A percentile compares a stretch with the other conserved stretches of the same genome.
Evolutionary conservation across 2,329 filamentous ascomycete species (phyloP).

Genomic region (Penicillium sp.): DNA sequence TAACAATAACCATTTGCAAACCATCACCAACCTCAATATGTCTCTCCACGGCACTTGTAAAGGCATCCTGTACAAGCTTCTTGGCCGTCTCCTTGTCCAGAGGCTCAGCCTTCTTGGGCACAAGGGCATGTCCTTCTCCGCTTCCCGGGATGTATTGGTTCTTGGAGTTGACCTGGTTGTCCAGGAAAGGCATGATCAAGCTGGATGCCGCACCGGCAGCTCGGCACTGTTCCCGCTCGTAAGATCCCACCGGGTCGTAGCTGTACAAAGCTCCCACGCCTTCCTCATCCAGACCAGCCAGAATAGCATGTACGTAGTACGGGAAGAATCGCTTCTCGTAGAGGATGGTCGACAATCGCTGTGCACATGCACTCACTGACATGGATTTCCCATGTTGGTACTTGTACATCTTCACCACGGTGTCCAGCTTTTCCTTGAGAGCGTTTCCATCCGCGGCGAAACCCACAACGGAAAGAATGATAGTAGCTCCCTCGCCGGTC

Average conservation of each 20-base stretch:
- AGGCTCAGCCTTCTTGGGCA: conserved; percentile 60
- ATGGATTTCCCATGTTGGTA: conserved; percentile 98
- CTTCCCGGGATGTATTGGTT: conserved; percentile 93
- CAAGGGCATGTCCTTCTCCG: conserved; percentile 76
- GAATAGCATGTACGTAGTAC: conserved; percentile 94
- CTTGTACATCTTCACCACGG: conserved; percentile 97
- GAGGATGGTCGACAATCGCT: conserved; percentile 90
- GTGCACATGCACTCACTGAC: conserved; percentile 89
- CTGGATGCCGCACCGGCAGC: conserved; percentile 89
- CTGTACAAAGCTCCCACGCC: conserved; percentile 93
- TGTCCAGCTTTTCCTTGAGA: conserved; percentile 88
- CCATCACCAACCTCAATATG: conserved; percentile 98
- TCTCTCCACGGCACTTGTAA: conserved; percentile 95
- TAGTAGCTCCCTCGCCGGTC: conserved; percentile 77
- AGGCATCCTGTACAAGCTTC: conserved; percentile 90
- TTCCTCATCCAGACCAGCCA: conserved; percentile 91
- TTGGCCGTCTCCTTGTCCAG: conserved; percentile 74
- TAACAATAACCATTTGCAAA: conserved; percentile 93
- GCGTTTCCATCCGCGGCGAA: conserved; percentile 95
- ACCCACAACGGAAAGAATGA: conserved; percentile 90
- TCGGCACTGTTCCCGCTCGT: conserved; percentile 94
- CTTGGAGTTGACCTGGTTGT: conserved; percentile 99
- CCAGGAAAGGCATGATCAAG: conserved; percentile 97
- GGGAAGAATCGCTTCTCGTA: conserved; percentile 99
- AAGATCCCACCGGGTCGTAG: conserved; percentile 96